Percentiles rank a stretch among this genome's conserved stretches.
These are phyloP conservation scores for Gamarada debralockiae DNA, from an alignment of 495 filamentous ascomycete species.

Conservation along the genomic window DNA sequence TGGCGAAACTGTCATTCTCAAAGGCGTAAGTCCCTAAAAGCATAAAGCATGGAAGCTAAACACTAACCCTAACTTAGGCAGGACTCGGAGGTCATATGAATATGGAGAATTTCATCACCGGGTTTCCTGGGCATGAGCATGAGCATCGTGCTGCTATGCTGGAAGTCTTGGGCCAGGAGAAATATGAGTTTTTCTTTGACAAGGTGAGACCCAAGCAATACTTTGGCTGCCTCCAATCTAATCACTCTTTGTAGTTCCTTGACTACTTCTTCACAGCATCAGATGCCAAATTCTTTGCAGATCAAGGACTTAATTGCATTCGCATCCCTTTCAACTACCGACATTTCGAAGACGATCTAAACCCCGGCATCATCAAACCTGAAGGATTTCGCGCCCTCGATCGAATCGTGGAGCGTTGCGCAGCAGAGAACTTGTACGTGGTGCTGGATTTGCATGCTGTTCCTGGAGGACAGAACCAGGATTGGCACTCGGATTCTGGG, in stretches of 20 bases:
- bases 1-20: constrained; percentile 43
- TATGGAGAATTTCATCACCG: constrained; percentile 69
- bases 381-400: constrained; percentile 57
- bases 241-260: constrained; percentile 42
- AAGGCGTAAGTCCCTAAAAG: constrained; percentile 30
- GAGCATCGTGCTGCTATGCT: constrained; percentile 53
- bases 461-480: constrained; percentile 61
- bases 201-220: constrained; percentile 26
- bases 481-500: constrained; percentile 60
- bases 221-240: not conserved
- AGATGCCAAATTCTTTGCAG: constrained; percentile 59
- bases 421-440: constrained; percentile 52
- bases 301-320: constrained; percentile 56
- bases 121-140: constrained; percentile 57
- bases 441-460: constrained; percentile 62
- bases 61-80: no score
- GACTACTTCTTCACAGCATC: constrained; percentile 60
- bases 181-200: constrained; percentile 43
- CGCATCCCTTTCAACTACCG: constrained; percentile 63
- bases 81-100: constrained; percentile 35
- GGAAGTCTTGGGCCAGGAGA: constrained; percentile 46
- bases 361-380: constrained; percentile 53
- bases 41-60: no score
- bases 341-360: constrained; percentile 62
- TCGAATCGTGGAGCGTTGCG: constrained; percentile 55